These are phyloP conservation scores for Phialophora chinensis DNA, from an alignment of 2,329 filamentous ascomycete species.

Conservation along the genomic window DNA sequence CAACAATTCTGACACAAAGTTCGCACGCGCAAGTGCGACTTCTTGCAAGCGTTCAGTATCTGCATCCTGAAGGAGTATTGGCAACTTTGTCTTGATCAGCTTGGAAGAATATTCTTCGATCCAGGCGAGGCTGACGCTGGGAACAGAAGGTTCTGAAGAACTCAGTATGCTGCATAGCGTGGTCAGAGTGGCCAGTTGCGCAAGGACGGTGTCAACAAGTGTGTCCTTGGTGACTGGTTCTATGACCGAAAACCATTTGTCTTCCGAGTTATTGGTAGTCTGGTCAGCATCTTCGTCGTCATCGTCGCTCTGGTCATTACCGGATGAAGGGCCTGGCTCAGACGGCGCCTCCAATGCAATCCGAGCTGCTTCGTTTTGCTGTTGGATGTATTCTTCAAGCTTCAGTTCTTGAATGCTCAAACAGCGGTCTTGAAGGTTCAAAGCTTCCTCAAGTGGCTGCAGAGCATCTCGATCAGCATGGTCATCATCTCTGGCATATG, in stretches of 20 bases:
- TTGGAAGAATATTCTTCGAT: slow-evolving; percentile 62
- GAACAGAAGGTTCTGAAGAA: slow-evolving; percentile 44
- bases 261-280: slow-evolving; percentile 23
- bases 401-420: slow-evolving; percentile 59
- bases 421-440: slow-evolving; percentile 65
- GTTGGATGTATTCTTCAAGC: slow-evolving; percentile 54
- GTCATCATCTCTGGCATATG: slow-evolving; percentile 59
- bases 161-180: slow-evolving; percentile 58
- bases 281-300: slow-evolving; percentile 44
- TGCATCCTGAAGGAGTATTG: slow-evolving; percentile 56
- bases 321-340: slow-evolving; percentile 27
- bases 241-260: slow-evolving; percentile 69
- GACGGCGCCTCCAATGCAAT: slow-evolving; percentile 21
- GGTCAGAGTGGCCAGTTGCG: slow-evolving; percentile 64
- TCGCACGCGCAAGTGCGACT: slow-evolving; percentile 61
- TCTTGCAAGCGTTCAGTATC: slow-evolving; percentile 54
- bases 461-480: slow-evolving; percentile 55
- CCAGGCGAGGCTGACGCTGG: slow-evolving; percentile 57
- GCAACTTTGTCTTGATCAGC: slow-evolving; percentile 61
- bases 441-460: slow-evolving; percentile 63
- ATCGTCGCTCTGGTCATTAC: neutral
- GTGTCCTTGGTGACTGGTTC: slow-evolving; percentile 69
- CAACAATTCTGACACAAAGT: slow-evolving; percentile 62
- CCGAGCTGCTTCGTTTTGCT: slow-evolving; percentile 37
- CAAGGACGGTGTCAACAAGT: slow-evolving; percentile 71